These are phyloP conservation scores for Penicillium salamii DNA, from an alignment of 495 filamentous ascomycete species.

Conservation along the genomic window DNA sequence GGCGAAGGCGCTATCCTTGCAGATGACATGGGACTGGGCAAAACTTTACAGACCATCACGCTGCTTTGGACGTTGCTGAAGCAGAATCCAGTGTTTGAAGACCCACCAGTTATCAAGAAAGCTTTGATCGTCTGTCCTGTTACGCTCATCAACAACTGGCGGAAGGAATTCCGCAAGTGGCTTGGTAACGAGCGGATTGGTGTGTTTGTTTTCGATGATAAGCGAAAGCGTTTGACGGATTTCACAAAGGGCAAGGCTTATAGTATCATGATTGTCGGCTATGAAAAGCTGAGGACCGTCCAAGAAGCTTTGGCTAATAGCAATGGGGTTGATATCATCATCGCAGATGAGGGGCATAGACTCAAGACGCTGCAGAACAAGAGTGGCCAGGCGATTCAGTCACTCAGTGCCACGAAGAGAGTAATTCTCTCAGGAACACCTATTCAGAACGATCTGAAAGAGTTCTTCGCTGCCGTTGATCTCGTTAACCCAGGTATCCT, in stretches of 20 bases:
- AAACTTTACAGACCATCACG: conserved; percentile 77
- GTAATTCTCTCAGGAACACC: conserved; percentile 76
- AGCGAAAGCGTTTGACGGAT: conserved; percentile 63
- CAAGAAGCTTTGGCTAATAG: conserved; percentile 65
- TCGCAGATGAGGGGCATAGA: conserved; percentile 79
- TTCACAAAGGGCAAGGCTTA: conserved; percentile 77
- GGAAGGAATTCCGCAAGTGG: conserved; percentile 78
- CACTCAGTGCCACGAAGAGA: conserved; percentile 63
- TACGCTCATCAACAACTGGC: conserved; percentile 77
- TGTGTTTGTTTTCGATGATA: conserved; percentile 69
- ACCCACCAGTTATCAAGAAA: conserved; percentile 65
- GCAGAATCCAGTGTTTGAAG: conserved; percentile 69
- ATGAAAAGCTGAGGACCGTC: conserved; percentile 71
- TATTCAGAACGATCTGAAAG: conserved; percentile 75
- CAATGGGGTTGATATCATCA: conserved; percentile 68
- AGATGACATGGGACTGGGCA: conserved; percentile 82
- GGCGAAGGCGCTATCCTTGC: conserved; percentile 76
- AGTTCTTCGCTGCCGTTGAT: conserved; percentile 78
- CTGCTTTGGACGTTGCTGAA: conserved; percentile 79
- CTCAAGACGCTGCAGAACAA: conserved; percentile 83
- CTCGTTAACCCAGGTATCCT: conserved; percentile 76
- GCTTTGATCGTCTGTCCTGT: conserved; percentile 80
- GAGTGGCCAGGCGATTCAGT: conserved; percentile 70
- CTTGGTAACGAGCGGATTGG: conserved; percentile 74
- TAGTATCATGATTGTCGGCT: conserved; percentile 78